Evolutionary conservation across 768 basidiomycete species (phyloP), one percentile per base, ranked within the genome.

Genomic region (Serpula lacrymans): DNA sequence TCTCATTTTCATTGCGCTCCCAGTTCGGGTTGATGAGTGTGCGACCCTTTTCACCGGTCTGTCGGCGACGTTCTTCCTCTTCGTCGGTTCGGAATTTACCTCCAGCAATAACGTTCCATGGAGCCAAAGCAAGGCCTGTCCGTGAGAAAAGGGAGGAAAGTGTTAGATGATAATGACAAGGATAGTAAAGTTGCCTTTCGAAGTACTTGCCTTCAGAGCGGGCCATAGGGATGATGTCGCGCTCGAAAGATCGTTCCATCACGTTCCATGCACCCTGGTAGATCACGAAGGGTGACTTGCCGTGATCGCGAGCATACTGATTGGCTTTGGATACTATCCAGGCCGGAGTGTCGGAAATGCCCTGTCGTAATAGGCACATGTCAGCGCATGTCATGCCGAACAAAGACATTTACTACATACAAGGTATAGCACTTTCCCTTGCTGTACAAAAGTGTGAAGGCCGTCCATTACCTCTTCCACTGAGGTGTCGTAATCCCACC

Each of bases 321-420:
- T 78, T 76, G 5, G 70, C 69, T 40, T 58, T 57, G 11, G 65
- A 34, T 8, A 73, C 72, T 6, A 73, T 44, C 71, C 72, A 75
- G 1, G 72, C 72, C 1, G 72, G 71, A 2, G 65, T 53, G 41
- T 70, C 64, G 6, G 60, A 64, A 13, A 63, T 47, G 4, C 67
- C 66, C 64, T 65, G 27, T 12, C n/a, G 25, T 41, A 42, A 57
- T 45, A 4, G 29, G 11, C 5, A n/a, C 8, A 21, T 7, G 4
- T 14, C 13, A 37, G 6, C 14, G 20, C 21, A 30, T 34, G 10
- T 10, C 20, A n/a, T 17, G 16, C 17, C 22, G 17, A 10, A 18
- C 11, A 9, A 18, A 13, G 16, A 34, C 13, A 6, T 12, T 12
- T 11, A 12, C 6, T n/a, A 6, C 47, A 1, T 37, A 59, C 55